These are phyloP conservation scores for Vinca minor DNA, from an alignment of 257 asterid species.

Conservation along the genomic window DNA sequence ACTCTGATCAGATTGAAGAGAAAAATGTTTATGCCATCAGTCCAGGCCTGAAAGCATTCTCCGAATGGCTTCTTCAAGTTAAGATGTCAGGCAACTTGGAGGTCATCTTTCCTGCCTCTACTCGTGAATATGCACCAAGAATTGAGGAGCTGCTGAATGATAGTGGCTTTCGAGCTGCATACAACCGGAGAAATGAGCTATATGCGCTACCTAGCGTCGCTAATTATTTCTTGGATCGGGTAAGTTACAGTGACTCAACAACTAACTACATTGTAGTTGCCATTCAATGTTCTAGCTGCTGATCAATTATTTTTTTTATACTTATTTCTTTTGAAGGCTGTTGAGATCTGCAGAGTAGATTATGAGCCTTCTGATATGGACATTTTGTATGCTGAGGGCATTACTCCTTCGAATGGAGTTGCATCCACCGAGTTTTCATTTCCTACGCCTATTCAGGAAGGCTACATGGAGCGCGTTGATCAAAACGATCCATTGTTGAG, in stretches of 20 bases:
- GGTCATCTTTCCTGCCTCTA: slow-evolving; percentile 75
- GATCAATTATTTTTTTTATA: slow-evolving; percentile 11
- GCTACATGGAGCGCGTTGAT: slow-evolving; percentile 52
- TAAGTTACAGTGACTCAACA: slow-evolving; percentile 11
- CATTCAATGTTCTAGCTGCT: background rate
- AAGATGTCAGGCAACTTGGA: slow-evolving; percentile 71
- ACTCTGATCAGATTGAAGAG: slow-evolving; percentile 35
- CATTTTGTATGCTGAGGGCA: slow-evolving; percentile 75
- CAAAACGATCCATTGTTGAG: slow-evolving; percentile 40
- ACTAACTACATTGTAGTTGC: background rate
- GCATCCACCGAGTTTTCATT: slow-evolving; percentile 67
- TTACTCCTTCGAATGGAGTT: slow-evolving; percentile 66
- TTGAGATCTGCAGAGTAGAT: slow-evolving; percentile 58
- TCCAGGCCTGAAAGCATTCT: slow-evolving; percentile 51
- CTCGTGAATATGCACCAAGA: slow-evolving; percentile 64
- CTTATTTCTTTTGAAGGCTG: slow-evolving; percentile 49
- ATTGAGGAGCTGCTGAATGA: slow-evolving; percentile 73
- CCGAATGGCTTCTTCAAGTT: slow-evolving; percentile 66
- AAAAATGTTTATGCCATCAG: slow-evolving; percentile 40
- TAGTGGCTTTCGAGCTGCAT: slow-evolving; percentile 69
- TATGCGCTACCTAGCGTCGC: slow-evolving; percentile 60
- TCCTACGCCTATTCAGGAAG: slow-evolving; percentile 47
- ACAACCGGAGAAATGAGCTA: slow-evolving; percentile 61
- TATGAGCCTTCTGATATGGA: slow-evolving; percentile 88
- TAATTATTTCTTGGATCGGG: slow-evolving; percentile 76